These are phyloP conservation scores for Diaporthe caulivora DNA, from an alignment of 2,329 filamentous ascomycete species.

Conservation along the genomic window DNA sequence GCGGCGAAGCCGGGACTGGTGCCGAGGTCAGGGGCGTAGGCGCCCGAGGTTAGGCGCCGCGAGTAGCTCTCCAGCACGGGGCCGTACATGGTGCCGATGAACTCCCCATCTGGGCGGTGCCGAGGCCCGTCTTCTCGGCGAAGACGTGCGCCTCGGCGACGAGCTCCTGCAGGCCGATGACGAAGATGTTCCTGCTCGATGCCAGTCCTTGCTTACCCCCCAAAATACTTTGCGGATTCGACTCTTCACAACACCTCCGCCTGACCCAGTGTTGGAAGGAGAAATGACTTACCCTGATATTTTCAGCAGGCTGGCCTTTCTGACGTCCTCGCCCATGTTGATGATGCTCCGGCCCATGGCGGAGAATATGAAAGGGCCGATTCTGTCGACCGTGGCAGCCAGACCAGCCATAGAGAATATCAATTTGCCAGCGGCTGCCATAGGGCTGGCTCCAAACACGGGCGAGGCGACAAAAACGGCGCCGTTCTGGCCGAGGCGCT, in stretches of 20 bases:
- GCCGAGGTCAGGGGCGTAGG: slow-evolving; percentile 50
- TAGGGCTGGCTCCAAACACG: slow-evolving; percentile 63
- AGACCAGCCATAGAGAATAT: slow-evolving; percentile 60
- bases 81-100: slow-evolving; percentile 56
- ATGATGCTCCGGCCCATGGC: slow-evolving; percentile 58
- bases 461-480: slow-evolving; percentile 58
- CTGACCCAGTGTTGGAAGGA: too few species aligned
- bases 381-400: slow-evolving; percentile 46
- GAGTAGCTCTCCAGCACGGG: slow-evolving; percentile 53
- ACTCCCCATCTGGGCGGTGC: slow-evolving; percentile 52
- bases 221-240: too few species aligned
- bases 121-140: slow-evolving; percentile 58
- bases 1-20: slow-evolving; percentile 60
- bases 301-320: slow-evolving; percentile 60
- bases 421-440: slow-evolving; percentile 58
- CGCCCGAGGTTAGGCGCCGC: slow-evolving; percentile 51
- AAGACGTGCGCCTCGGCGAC: slow-evolving; percentile 63
- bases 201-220: too few species aligned
- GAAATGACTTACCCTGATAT: slow-evolving; percentile 53
- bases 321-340: slow-evolving; percentile 56
- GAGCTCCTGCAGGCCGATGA: slow-evolving; percentile 53
- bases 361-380: slow-evolving; percentile 54
- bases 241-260: too few species aligned
- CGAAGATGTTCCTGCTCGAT: slow-evolving; percentile 8
- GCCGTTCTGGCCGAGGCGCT: slow-evolving; percentile 45